Evolutionary conservation across 768 basidiomycete genomes (phyloP).

Genomic region (Mycena maculata): DNA sequence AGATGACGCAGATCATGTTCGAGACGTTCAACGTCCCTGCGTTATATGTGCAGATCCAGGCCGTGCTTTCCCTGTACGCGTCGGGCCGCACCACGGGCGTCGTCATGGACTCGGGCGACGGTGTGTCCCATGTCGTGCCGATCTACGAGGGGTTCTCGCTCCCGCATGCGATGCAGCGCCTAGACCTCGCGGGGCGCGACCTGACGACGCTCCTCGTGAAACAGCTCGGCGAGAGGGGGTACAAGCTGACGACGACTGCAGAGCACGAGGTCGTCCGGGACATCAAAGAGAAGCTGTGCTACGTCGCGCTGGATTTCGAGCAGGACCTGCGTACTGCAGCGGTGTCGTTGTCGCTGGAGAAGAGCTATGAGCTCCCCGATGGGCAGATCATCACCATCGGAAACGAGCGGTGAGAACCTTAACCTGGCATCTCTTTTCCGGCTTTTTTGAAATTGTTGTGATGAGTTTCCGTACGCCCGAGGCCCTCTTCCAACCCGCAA

Average conservation of each 20-base stretch:
- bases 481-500: slow-evolving; percentile 77
- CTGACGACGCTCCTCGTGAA: slow-evolving; percentile 69
- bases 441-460: not conserved
- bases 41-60: slow-evolving; percentile 78
- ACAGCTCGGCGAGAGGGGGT: slow-evolving; percentile 74
- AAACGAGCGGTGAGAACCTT: slow-evolving; percentile 60
- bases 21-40: slow-evolving; percentile 81
- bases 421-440: not conserved
- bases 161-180: slow-evolving; percentile 74
- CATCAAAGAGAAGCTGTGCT: slow-evolving; percentile 74
- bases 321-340: slow-evolving; percentile 25
- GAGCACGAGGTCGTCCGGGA: slow-evolving; percentile 82
- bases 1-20: slow-evolving; percentile 83
- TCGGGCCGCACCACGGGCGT: slow-evolving; percentile 79
- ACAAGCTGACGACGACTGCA: slow-evolving; percentile 78
- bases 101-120: slow-evolving; percentile 54
- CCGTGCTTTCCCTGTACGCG: slow-evolving; percentile 74
- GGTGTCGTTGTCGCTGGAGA: slow-evolving; percentile 28
- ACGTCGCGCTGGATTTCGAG: slow-evolving; percentile 29
- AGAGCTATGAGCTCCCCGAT: slow-evolving; percentile 56
- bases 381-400: slow-evolving; percentile 80
- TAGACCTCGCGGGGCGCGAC: slow-evolving; percentile 74
- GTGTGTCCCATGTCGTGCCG: slow-evolving; percentile 73
- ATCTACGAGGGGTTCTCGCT: slow-evolving; percentile 79
- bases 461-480: slow-evolving; percentile 72